Evolutionary conservation across 1,284 basidiomycete genomes (phyloP), one percentile per base, ranked within the genome.

Genomic region (Ceratobasidium sp.): DNA sequence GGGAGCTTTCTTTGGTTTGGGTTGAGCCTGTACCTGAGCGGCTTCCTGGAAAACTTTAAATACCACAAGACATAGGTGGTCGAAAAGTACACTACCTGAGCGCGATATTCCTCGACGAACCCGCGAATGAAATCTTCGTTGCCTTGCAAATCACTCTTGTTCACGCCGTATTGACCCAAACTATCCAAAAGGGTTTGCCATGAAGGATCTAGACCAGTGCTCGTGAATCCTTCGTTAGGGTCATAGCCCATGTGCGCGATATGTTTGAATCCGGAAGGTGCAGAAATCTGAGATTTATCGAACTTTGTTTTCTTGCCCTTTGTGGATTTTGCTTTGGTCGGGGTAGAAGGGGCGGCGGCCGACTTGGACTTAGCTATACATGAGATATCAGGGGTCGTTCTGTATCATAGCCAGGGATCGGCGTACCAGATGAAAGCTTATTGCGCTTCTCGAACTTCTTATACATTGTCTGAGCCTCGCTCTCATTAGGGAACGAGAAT

Each of bases 221-320:
- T 94, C 0, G 92, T 93, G 84, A 96, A 98, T 4, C 96, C 96
- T 54, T 91, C 90, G 81, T 97, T 91, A 0, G 90, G 84, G 81
- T 97, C 94, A 84, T 94, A 98, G 33, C 96, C 96, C 94, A 99
- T 98, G 83, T 98, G 97, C 0, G 94, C 96, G 61, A 98, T 90
- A 83, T 99, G 97, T 80, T 91, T 90, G 87, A 98, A 98, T 3
- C 86, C 83, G 20, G 91, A 90, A 0, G 97, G 96, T 0, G 89
- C 93, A 13, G 95, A 96, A 76, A 98, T 98, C 88, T 94, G 90
- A 0, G 94, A 93, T 85, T 98, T 98, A 86, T 96, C 92, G 79
- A 97, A 93, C 84, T 91, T 93, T 66, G 92, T 90, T 9, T 89
- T 86, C 77, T 80, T 88, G 89, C 83, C 88, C 89, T 85, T 90